Evolutionary conservation across 495 filamentous ascomycete species (phyloP).

Genomic region (Daldinia decipiens): DNA sequence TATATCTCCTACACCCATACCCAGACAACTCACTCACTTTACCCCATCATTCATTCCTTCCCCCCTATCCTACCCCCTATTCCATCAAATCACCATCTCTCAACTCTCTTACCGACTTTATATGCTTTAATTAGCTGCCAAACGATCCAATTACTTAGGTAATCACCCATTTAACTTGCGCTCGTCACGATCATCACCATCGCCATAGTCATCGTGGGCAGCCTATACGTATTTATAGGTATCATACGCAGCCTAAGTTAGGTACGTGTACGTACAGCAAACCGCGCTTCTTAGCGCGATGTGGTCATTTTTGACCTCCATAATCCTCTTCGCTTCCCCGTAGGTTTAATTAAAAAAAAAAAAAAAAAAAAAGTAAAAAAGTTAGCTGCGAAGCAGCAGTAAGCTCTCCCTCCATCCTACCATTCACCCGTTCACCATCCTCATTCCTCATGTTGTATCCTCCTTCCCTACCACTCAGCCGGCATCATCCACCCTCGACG

Average conservation of each 20-base stretch:
- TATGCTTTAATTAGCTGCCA: too few species aligned
- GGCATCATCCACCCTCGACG: background rate
- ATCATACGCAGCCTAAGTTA: background rate
- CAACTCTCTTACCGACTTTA: background rate
- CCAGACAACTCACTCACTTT: too few species aligned
- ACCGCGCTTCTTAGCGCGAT: background rate
- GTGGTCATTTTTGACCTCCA: background rate
- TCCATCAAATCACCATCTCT: too few species aligned
- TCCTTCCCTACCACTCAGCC: background rate
- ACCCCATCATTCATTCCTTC: too few species aligned
- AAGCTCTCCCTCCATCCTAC: background rate
- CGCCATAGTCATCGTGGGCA: background rate
- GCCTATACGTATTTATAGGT: background rate
- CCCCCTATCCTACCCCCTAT: too few species aligned
- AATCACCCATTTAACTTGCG: background rate
- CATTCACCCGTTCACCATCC: background rate
- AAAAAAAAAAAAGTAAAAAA: constrained; percentile 1
- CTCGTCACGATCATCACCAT: background rate
- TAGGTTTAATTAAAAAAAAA: background rate
- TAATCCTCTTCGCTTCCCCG: background rate
- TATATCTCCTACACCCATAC: too few species aligned
- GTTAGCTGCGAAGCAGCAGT: background rate
- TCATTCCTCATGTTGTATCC: background rate
- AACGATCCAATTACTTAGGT: too few species aligned
- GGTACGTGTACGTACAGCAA: constrained; percentile 4